A percentile compares a stretch with the other conserved stretches of the same genome.
These are phyloP conservation scores for Mediolabrus comicus DNA, from an alignment of 108 stramenopile genomes.

Conservation along the genomic window DNA sequence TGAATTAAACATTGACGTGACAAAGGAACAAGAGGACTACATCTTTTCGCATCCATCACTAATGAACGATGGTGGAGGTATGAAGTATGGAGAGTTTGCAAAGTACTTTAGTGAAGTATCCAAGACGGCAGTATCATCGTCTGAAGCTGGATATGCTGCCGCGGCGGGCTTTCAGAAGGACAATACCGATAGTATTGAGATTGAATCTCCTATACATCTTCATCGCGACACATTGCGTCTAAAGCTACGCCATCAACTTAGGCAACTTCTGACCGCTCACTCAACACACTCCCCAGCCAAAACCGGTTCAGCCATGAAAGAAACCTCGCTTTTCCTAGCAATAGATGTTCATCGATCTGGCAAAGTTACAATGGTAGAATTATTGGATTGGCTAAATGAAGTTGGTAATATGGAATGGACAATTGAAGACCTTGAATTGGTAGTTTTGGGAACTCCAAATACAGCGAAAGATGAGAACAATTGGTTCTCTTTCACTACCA, in stretches of 20 bases:
- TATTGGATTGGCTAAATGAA: slow-evolving; percentile 29
- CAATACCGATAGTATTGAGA: neutral
- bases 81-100: slow-evolving; percentile 31
- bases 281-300: slow-evolving; percentile 23
- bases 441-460: slow-evolving; percentile 15
- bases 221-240: slow-evolving; percentile 3
- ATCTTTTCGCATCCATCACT: slow-evolving; percentile 3
- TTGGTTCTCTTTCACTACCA: slow-evolving; percentile 26
- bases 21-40: slow-evolving; percentile 20
- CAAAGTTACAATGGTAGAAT: slow-evolving; percentile 35
- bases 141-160: slow-evolving; percentile 21
- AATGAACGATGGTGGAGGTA: slow-evolving; percentile 6
- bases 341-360: slow-evolving; percentile 40
- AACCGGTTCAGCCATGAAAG: slow-evolving; percentile 33
- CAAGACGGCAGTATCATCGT: slow-evolving; percentile 7
- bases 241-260: slow-evolving; percentile 17
- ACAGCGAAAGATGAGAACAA: neutral
- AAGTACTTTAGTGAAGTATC: slow-evolving; percentile 33
- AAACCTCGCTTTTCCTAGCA: slow-evolving; percentile 35
- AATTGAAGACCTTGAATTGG: slow-evolving; percentile 18
- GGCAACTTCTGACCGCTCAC: slow-evolving; percentile 22
- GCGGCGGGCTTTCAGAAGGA: slow-evolving; percentile 22
- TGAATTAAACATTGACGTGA: slow-evolving; percentile 34
- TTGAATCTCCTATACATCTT: slow-evolving; percentile 19
- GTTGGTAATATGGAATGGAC: slow-evolving; percentile 28